These are phyloP conservation scores for Lentinula raphanica DNA, from an alignment of 768 basidiomycete genomes.

Conservation along the genomic window DNA sequence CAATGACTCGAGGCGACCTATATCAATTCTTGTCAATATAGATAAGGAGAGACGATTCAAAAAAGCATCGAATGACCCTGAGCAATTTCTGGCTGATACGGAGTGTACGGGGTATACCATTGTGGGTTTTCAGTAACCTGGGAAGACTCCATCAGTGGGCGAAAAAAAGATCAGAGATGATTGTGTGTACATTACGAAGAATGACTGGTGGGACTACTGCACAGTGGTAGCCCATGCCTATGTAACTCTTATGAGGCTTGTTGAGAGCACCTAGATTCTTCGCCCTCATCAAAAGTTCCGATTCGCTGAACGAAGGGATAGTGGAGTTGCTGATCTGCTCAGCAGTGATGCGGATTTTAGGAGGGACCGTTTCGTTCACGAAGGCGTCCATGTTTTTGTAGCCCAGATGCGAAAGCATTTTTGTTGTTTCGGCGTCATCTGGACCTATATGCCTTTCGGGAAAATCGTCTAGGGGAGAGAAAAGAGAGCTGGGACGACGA, in stretches of 20 bases:
- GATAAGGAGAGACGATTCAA: slow-evolving; percentile 3
- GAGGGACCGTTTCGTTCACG: slow-evolving; percentile 75
- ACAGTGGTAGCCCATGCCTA: slow-evolving; percentile 97
- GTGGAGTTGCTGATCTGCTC: slow-evolving; percentile 57
- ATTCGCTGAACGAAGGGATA: slow-evolving; percentile 79
- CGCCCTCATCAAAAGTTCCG: slow-evolving; percentile 72
- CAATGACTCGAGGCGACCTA: slow-evolving; percentile 92
- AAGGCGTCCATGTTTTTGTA: slow-evolving; percentile 89
- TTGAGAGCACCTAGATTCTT: slow-evolving; percentile 76
- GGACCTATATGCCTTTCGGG: slow-evolving; percentile 90
- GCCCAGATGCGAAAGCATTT: slow-evolving; percentile 82
- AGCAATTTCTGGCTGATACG: slow-evolving; percentile 97
- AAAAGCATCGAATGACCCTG: slow-evolving; percentile 56
- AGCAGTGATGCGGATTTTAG: slow-evolving; percentile 66
- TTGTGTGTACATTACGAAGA: slow-evolving; percentile 69
- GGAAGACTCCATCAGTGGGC: slow-evolving; percentile 7
- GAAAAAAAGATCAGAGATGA: background rate
- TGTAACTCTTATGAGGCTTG: slow-evolving; percentile 84
- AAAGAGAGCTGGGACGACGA: slow-evolving; percentile 57
- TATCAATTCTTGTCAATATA: slow-evolving; percentile 7
- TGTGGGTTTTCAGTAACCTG: slow-evolving; percentile 92
- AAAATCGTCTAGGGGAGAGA: slow-evolving; percentile 87
- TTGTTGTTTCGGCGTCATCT: slow-evolving; percentile 68
- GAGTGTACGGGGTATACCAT: slow-evolving; percentile 97
- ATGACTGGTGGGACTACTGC: slow-evolving; percentile 96